A percentile compares a stretch with the other conserved stretches of the same genome.
These are phyloP conservation scores for Mycena sp. DNA, from an alignment of 1,284 basidiomycete species.

Conservation along the genomic window DNA sequence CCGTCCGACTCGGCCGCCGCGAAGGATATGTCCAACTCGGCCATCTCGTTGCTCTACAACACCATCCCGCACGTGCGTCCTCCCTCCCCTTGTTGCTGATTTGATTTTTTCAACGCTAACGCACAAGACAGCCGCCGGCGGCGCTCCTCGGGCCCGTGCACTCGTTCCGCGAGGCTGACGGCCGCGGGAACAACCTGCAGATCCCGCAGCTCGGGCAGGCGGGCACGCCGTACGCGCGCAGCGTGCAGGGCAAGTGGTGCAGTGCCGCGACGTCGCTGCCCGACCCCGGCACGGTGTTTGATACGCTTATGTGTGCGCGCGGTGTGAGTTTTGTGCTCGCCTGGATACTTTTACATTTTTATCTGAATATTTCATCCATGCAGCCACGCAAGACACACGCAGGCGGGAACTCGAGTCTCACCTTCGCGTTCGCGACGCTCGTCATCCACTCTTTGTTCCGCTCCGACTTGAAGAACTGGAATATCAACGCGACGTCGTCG, in stretches of 20 bases:
- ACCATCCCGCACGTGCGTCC: conserved; percentile 54
- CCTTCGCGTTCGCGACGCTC: conserved; percentile 57
- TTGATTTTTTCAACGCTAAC: no score
- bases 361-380: no score
- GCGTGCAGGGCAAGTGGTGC: conserved; percentile 49
- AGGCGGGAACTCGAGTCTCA: conserved; percentile 57
- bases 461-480: conserved; percentile 46
- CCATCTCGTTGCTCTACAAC: conserved; percentile 49
- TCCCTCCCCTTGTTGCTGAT: no score
- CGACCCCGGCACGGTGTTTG: neutral
- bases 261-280: conserved; percentile 19
- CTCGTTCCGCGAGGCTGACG: conserved; percentile 51
- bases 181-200: conserved; percentile 51
- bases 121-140: conserved; percentile 45
- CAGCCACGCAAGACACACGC: no score
- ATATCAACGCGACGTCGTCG: conserved; percentile 62
- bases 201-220: conserved; percentile 53
- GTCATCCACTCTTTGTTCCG: conserved; percentile 58
- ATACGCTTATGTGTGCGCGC: neutral
- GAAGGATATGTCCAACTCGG: conserved; percentile 36
- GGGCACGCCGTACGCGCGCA: conserved; percentile 55
- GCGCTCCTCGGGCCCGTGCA: conserved; percentile 49
- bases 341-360: no score
- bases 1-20: conserved; percentile 34
- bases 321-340: no score